Conservation (phyloP, 805 yeast species). For the Kodamaea laetipori region DNA sequence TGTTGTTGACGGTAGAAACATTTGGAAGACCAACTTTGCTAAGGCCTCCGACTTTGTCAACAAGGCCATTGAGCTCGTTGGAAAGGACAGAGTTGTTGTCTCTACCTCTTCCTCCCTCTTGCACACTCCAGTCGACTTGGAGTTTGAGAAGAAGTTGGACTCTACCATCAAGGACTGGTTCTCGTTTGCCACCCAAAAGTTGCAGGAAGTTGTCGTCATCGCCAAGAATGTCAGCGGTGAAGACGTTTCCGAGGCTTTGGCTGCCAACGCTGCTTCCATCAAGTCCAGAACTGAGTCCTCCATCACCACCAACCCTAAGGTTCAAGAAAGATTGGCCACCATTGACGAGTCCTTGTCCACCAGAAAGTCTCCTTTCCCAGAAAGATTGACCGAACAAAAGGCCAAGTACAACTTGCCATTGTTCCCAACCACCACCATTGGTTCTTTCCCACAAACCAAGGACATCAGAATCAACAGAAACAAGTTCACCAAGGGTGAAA, state of each 20-base stretch:
- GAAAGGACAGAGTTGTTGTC: slow-evolving; percentile 82
- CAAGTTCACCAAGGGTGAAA: slow-evolving; percentile 96
- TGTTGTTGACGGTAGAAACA: slow-evolving; percentile 98
- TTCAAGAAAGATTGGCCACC: slow-evolving; percentile 80
- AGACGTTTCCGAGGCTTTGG: slow-evolving; percentile 74
- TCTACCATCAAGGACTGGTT: slow-evolving; percentile 95
- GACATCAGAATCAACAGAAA: slow-evolving; percentile 98
- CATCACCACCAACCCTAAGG: slow-evolving; percentile 89
- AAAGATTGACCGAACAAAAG: slow-evolving; percentile 86
- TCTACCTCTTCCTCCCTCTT: slow-evolving; percentile 95
- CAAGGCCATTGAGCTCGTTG: slow-evolving; percentile 81
- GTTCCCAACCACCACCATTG: slow-evolving; percentile 99
- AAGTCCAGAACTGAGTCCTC: slow-evolving; percentile 83
- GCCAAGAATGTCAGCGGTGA: slow-evolving; percentile 85
- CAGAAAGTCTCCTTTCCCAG: slow-evolving; percentile 85
- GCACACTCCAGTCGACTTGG: slow-evolving; percentile 98
- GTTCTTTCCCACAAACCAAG: slow-evolving; percentile 99
- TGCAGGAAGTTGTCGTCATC: slow-evolving; percentile 85
- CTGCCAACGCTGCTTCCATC: slow-evolving; percentile 84
- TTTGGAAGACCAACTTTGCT: slow-evolving; percentile 96
- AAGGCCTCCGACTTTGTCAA: slow-evolving; percentile 81
- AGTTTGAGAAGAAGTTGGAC: slow-evolving; percentile 87
- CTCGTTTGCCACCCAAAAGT: slow-evolving; percentile 97
- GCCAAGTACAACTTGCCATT: slow-evolving; percentile 87
- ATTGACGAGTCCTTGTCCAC: slow-evolving; percentile 74